Conservation (phyloP, 768 basidiomycete species). For the Tricholoma sp. region DNA sequence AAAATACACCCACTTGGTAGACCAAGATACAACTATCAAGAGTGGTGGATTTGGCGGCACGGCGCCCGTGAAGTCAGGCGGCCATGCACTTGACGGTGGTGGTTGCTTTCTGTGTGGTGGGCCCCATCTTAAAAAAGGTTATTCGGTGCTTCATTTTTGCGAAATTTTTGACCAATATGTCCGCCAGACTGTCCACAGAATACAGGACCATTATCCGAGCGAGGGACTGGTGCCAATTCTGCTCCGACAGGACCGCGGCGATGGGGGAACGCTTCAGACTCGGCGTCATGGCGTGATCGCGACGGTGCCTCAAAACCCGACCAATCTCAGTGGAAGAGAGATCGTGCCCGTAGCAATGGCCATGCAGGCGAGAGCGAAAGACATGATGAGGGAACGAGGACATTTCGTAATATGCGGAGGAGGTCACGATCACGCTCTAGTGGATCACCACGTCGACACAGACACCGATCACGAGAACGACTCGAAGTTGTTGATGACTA, state of each 20-base stretch:
- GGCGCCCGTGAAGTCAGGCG: constrained; percentile 50
- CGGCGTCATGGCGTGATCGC: constrained; percentile 31
- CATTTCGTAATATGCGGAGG: constrained; percentile 21
- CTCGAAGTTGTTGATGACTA: constrained; percentile 22
- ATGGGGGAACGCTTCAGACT: constrained; percentile 27
- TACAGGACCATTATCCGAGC: constrained; percentile 29
- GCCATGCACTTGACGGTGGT: constrained; percentile 46
- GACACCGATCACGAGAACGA: constrained; percentile 27
- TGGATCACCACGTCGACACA: constrained; percentile 24
- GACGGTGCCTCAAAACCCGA: constrained; percentile 14
- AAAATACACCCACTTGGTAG: constrained; percentile 94
- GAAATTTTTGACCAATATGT: not conserved
- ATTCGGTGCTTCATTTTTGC: constrained; percentile 5
- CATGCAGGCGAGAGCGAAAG: constrained; percentile 7
- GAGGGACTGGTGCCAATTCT: constrained; percentile 30
- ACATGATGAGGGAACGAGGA: constrained; percentile 12
- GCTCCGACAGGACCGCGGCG: constrained; percentile 25
- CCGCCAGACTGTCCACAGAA: constrained; percentile 48
- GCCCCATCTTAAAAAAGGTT: constrained; percentile 89
- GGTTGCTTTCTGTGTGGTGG: constrained; percentile 96
- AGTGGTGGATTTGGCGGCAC: constrained; percentile 63
- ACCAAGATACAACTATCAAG: constrained; percentile 80
- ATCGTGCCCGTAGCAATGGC: constrained; percentile 18
- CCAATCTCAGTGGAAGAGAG: constrained; percentile 22
- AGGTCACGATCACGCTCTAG: constrained; percentile 26